Base-by-base conservation (phyloP, 768 basidiomycete species). In the Podaxis mareebaensis region DNA sequence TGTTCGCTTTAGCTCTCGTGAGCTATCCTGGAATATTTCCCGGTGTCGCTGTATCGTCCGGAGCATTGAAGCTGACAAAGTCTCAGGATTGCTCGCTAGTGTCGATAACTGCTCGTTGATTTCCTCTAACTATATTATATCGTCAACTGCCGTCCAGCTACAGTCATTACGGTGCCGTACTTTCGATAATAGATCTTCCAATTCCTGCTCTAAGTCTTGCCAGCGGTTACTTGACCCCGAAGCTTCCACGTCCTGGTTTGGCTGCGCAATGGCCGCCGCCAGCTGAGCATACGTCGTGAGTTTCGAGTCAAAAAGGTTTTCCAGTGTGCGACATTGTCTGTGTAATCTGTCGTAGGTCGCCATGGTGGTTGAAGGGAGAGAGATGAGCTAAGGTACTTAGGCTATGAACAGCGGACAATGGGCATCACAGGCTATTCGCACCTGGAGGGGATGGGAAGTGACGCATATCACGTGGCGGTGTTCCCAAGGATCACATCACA, bases 261-360 rank as follows among this genome's bases (percentile, higher is more conserved):
- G 75, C 60, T 79, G 79, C 12, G 85, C 84, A 65, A 90, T 81
- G 33, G 80, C 81, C 3, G 90, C 85, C 7, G 92, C 94, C 46
- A 97, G 80, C 68, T 93, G 92, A 20, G 93, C 87, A 76, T 99
- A 99, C 10, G 93, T 82, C 0, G 93, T 93, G 33, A 99, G 82
- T 74, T 97, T 96, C 36, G 91, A 79, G 72, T 97, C 94, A 66
- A 99, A 91, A 24, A 94, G 83, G 52, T 94, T 93, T 73, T 99
- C 96, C 28, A 98, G 86, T 4, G 95, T 95, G 69, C 96, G 83
- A 76, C 93, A 93, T 75, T 96, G 95, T 59, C 95, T 81, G 70
- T 97, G 92, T 36, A 98, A 82, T 60, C 90, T 85, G 68, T 99
- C 96, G 78, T 95, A 96, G 67, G 79, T 87, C 63, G 89, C 81